phyloP scores from a whole-genome alignment of 1,139 yeast genomes.

The Candida tetrigidarum region DNA sequence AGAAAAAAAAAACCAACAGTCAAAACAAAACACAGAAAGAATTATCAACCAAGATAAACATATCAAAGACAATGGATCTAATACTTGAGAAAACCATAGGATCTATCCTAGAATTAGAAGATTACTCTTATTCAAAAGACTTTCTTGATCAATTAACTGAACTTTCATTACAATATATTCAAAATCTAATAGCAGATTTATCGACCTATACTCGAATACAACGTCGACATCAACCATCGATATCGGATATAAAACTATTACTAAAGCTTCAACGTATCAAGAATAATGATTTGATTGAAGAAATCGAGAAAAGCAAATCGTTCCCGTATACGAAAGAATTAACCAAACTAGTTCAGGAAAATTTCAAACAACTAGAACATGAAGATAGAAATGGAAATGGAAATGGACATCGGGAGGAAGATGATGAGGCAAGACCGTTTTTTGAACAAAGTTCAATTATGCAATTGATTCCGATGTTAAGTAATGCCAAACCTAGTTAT shows the following conservation, averaged over 20 bases:
- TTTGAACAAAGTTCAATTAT: constrained; percentile 56
- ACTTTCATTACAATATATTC: constrained; percentile 54
- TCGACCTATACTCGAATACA: constrained; percentile 67
- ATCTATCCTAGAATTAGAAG: constrained; percentile 39
- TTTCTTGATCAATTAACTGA: constrained; percentile 52
- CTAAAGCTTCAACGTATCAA: constrained; percentile 50
- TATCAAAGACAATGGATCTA: constrained; percentile 27
- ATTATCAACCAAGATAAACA: background rate
- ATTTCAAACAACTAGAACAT: background rate
- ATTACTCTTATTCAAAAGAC: constrained; percentile 39
- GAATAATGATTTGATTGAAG: constrained; percentile 48
- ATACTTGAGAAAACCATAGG: constrained; percentile 40
- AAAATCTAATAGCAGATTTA: constrained; percentile 48
- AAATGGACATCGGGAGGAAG: constrained; percentile 7
- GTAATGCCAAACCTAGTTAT: constrained; percentile 51
- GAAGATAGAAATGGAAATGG: constrained; percentile 7
- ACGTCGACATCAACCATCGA: constrained; percentile 63
- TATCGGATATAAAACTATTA: constrained; percentile 58
- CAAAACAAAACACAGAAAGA: too few species aligned
- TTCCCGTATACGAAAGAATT: constrained; percentile 11
- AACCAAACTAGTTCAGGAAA: constrained; percentile 5
- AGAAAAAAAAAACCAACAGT: background rate
- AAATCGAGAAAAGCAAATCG: constrained; percentile 25
- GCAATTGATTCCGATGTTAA: constrained; percentile 57
- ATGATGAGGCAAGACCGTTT: constrained; percentile 39